A percentile compares a stretch with the other conserved stretches of the same genome.
Conservation (phyloP, 371 early-diverging fungal species). For the Lichtheimia hyalospora region DNA sequence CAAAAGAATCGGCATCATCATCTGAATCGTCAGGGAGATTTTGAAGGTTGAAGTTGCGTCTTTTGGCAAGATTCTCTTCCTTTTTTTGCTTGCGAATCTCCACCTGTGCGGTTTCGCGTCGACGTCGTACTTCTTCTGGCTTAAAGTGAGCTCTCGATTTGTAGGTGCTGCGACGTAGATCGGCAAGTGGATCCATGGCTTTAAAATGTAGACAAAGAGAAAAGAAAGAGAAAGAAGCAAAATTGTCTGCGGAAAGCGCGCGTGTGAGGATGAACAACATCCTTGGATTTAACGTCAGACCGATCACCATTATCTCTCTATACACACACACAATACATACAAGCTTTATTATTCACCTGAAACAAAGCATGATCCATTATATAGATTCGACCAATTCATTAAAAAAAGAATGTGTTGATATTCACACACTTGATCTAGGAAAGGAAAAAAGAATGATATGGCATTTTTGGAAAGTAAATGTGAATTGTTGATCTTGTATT, state of each 20-base stretch:
- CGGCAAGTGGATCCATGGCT: constrained; percentile 15
- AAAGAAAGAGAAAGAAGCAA: background rate
- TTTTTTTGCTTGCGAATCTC: constrained; percentile 96
- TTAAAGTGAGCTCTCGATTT: constrained; percentile 83
- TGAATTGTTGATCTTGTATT: no score
- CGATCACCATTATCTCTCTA: no score
- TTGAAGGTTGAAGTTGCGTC: constrained; percentile 77
- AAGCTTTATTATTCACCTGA: no score
- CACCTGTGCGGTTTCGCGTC: constrained; percentile 88
- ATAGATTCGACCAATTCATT: no score
- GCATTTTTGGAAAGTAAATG: no score
- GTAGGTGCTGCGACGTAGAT: constrained; percentile 42
- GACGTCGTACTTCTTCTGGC: constrained; percentile 88
- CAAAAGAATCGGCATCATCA: constrained; percentile 77
- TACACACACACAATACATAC: no score
- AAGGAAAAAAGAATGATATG: no score
- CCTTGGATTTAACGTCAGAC: no score
- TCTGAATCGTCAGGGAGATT: constrained; percentile 58
- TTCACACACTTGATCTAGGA: no score
- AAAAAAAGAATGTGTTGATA: no score
- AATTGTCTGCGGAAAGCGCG: background rate
- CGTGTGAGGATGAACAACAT: no score
- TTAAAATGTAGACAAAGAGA: background rate
- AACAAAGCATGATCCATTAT: no score
- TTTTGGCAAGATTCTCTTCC: constrained; percentile 92